phyloP scores from a whole-genome alignment of 148 eudicot species.

The Beta vulgaris region DNA sequence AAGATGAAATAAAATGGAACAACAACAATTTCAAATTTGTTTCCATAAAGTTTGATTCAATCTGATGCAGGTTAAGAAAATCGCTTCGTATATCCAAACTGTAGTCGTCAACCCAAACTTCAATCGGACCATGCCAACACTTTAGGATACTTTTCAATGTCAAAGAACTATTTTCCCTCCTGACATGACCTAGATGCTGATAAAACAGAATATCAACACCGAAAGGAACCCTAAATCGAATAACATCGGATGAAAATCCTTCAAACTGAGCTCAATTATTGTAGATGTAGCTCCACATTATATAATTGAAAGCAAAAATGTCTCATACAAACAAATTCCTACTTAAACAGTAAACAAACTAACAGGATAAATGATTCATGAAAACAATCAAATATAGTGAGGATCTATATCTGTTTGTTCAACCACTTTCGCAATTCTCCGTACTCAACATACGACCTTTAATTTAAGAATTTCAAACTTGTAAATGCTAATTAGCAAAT shows the following conservation, averaged over 20 bases:
- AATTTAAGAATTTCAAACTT: background rate
- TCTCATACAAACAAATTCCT: background rate
- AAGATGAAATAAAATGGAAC: background rate
- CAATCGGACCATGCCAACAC: background rate
- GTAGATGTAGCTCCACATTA: background rate
- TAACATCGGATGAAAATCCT: background rate
- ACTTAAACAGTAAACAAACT: background rate
- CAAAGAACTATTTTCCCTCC: background rate
- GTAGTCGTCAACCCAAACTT: background rate
- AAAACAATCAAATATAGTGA: background rate
- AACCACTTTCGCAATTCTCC: too few relatives aligned
- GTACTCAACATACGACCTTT: too few relatives aligned
- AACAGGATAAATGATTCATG: background rate
- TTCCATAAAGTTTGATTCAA: background rate
- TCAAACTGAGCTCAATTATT: background rate
- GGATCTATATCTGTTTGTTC: too few relatives aligned
- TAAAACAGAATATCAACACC: background rate
- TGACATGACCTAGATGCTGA: background rate
- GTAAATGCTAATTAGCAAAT: background rate
- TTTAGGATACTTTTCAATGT: background rate
- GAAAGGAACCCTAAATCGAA: background rate
- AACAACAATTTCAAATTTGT: background rate
- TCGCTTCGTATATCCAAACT: background rate
- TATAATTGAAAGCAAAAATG: background rate
- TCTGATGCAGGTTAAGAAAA: background rate